These are phyloP conservation scores for Teratosphaeria gauchensis DNA, from an alignment of 2,329 filamentous ascomycete species.

Conservation along the genomic window DNA sequence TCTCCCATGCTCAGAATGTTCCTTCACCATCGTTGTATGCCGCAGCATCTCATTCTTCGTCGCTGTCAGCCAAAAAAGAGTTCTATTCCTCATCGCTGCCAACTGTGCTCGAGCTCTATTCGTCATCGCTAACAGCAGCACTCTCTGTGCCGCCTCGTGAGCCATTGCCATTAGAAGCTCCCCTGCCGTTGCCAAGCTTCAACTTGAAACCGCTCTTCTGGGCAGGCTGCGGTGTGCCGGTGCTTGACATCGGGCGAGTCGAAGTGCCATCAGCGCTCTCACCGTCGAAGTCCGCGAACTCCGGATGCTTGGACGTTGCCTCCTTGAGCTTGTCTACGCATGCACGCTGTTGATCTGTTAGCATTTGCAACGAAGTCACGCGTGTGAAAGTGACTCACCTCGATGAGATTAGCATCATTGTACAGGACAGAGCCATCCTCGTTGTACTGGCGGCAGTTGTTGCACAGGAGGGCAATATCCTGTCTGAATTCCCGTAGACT, in stretches of 20 bases:
- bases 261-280: conserved; percentile 42
- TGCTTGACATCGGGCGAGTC: conserved; percentile 42
- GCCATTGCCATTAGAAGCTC: conserved; percentile 12
- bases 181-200: conserved; percentile 46
- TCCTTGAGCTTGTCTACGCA: conserved; percentile 44
- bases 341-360: conserved; percentile 19
- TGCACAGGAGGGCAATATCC: conserved; percentile 76
- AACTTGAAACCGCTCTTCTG: conserved; percentile 50
- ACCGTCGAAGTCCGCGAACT: conserved; percentile 47
- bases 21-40: background rate
- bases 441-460: conserved; percentile 91
- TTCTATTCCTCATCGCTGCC: background rate
- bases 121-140: conserved; percentile 45
- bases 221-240: conserved; percentile 50
- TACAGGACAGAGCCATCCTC: conserved; percentile 90
- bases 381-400: conserved; percentile 50
- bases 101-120: conserved; percentile 23
- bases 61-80: background rate
- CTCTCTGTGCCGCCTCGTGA: conserved; percentile 34
- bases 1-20: background rate
- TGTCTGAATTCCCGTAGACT: conserved; percentile 68
- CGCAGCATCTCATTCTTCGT: background rate
- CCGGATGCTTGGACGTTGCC: conserved; percentile 45
- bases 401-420: conserved; percentile 83
- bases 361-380: conserved; percentile 1